Percentiles rank a stretch among this genome's conserved stretches.
Evolutionary conservation across 2,329 filamentous ascomycete genomes (phyloP).

Genomic region (Botrytis elliptica): DNA sequence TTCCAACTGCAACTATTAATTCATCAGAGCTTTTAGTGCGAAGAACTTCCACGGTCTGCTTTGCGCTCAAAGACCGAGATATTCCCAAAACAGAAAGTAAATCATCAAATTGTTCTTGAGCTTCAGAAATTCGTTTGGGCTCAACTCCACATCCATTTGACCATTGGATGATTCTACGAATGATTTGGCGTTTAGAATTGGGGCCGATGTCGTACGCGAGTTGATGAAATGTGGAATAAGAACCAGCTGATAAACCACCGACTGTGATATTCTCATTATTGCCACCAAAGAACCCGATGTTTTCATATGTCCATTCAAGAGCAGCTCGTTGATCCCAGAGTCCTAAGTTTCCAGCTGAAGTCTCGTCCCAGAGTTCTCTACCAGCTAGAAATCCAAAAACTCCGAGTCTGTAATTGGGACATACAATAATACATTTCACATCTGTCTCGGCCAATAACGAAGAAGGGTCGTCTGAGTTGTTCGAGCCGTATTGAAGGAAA

Average conservation of each 20-base stretch:
- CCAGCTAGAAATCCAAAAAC: slow-evolving; percentile 44
- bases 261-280: slow-evolving; percentile 43
- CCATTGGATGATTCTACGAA: slow-evolving; percentile 24
- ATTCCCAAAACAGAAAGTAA: slow-evolving; percentile 23
- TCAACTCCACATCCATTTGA: slow-evolving; percentile 49
- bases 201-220: slow-evolving; percentile 26
- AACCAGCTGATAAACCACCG: slow-evolving; percentile 52
- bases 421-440: slow-evolving; percentile 56
- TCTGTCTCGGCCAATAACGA: slow-evolving; percentile 60
- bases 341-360: slow-evolving; percentile 43
- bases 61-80: slow-evolving; percentile 8
- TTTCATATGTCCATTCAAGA: slow-evolving; percentile 57
- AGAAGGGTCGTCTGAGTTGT: slow-evolving; percentile 48
- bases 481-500: slow-evolving; percentile 38
- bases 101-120: slow-evolving; percentile 27
- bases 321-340: slow-evolving; percentile 59
- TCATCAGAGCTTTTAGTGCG: slow-evolving; percentile 21
- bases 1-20: slow-evolving; percentile 20
- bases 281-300: slow-evolving; percentile 66
- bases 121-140: slow-evolving; percentile 40
- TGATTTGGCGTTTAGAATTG: slow-evolving; percentile 23
- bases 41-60: slow-evolving; percentile 19
- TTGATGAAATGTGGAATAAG: slow-evolving; percentile 35
- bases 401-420: slow-evolving; percentile 52
- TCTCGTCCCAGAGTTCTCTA: slow-evolving; percentile 2